phyloP scores from a whole-genome alignment of 495 filamentous ascomycete genomes.

The Penicillium odoratum region DNA sequence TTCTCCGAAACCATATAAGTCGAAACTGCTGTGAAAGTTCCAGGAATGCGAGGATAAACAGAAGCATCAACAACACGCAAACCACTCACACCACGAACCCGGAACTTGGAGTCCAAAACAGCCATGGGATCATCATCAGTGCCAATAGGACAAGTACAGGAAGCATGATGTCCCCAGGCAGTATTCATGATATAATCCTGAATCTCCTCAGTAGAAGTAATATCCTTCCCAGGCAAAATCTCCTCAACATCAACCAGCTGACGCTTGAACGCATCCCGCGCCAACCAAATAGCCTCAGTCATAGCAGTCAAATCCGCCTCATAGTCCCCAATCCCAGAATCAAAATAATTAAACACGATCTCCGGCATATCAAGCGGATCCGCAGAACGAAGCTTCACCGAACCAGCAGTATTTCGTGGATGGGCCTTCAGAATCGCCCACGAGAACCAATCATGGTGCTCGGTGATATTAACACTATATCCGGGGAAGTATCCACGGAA shows the following conservation, averaged over 20 bases:
- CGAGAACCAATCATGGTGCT: constrained; percentile 36
- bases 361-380: constrained; percentile 56
- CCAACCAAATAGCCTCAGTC: constrained; percentile 46
- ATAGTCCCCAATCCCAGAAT: constrained; percentile 36
- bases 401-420: constrained; percentile 52
- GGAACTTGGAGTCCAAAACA: constrained; percentile 57
- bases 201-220: constrained; percentile 41
- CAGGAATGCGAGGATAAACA: constrained; percentile 59
- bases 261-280: constrained; percentile 39
- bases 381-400: constrained; percentile 47
- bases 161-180: constrained; percentile 62
- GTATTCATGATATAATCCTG: constrained; percentile 51
- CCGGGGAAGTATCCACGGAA: constrained; percentile 46
- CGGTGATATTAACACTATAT: constrained; percentile 31
- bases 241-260: constrained; percentile 36
- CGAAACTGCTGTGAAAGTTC: constrained; percentile 56
- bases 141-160: constrained; percentile 60
- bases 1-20: constrained; percentile 66
- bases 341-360: constrained; percentile 59
- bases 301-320: constrained; percentile 48
- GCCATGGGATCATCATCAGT: constrained; percentile 56
- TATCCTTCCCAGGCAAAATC: constrained; percentile 45
- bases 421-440: constrained; percentile 57
- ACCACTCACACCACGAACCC: constrained; percentile 53
- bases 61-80: constrained; percentile 63